Evolutionary conservation across 2,329 filamentous ascomycete genomes (phyloP), one percentile per base, ranked within the genome.

Genomic region (Phialophora expanda): DNA sequence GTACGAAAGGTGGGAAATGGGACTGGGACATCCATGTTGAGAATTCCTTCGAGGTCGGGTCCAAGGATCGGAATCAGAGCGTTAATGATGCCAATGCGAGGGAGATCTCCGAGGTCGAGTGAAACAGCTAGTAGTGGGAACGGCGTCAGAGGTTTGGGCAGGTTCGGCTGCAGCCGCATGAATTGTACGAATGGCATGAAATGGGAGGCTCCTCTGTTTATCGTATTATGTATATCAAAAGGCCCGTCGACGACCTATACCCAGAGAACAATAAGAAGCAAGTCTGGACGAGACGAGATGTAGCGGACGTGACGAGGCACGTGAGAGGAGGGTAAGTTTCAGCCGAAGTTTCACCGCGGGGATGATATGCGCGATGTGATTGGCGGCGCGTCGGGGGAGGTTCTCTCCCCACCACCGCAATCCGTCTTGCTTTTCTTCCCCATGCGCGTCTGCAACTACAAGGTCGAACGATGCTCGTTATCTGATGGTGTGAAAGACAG

Each of bases 11-110:
- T 32, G 65, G 62, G 50, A 61, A 22, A 24, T 63, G 56, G 56
- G 60, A 64, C 54, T 59, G 58, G 65, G 62, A 67, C 48, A 64
- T 58, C 41, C 61, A 50, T 48, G 66, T 59, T 17, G 32, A 61
- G 26, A 64, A 64, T 24, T 58, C 64, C 14, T 50, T 62, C 24
- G 66, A 68, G 20, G 34, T 66, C 32, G 61, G 59, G 46, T 57
- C 53, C 46, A 62, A 68, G 48, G 64, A 64, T 56, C 59, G 60
- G 26, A 48, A 56, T 11, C 48, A 41, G 41, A 44, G 55, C 24
- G 44, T 50, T 28, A 58, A 22, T 22, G 55, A 60, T 60, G 24
- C 28, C 48, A 46, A 53, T 22, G 48, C 34, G 22, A 55, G 28
- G 28, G 53, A 55, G n/a, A n/a, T 34, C 4, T 55, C 34, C n/a